Conservation (phyloP, 768 basidiomycete species). For the Lactarius vividus region DNA sequence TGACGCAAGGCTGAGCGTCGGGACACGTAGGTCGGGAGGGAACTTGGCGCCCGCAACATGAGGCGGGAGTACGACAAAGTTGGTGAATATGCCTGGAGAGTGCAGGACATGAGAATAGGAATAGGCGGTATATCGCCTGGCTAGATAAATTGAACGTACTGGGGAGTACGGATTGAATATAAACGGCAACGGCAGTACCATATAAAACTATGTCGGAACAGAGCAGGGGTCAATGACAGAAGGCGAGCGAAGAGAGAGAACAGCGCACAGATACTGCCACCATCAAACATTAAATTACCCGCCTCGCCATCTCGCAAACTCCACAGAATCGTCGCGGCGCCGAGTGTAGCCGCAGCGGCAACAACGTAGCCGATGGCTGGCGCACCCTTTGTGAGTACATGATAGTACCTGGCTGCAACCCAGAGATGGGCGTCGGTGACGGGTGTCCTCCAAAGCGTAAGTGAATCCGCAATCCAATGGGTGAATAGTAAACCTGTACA, state of each 20-base stretch:
- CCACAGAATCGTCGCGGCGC: constrained; percentile 68
- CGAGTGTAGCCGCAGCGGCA: constrained; percentile 53
- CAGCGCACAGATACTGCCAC: constrained; percentile 78
- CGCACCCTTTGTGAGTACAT: constrained; percentile 68
- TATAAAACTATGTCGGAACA: constrained; percentile 59
- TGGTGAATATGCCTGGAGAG: constrained; percentile 50
- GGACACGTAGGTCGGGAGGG: constrained; percentile 56
- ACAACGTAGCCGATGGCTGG: constrained; percentile 55
- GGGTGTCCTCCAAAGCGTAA: constrained; percentile 86
- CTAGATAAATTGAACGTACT: constrained; percentile 47
- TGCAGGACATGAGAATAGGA: constrained; percentile 21
- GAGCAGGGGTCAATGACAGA: constrained; percentile 9
- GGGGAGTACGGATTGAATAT: constrained; percentile 73
- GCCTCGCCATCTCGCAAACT: constrained; percentile 75
- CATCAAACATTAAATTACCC: constrained; percentile 89
- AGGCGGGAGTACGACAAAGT: constrained; percentile 41
- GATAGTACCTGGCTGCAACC: constrained; percentile 81
- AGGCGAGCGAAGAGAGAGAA: not conserved
- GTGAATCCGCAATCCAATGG: constrained; percentile 91
- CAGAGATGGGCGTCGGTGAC: constrained; percentile 78
- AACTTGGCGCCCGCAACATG: constrained; percentile 53
- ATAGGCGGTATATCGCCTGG: not conserved
- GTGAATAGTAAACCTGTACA: constrained; percentile 72
- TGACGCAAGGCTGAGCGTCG: constrained; percentile 77
- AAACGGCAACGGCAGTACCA: constrained; percentile 65